Evolutionary conservation across 106 monocot genomes (phyloP).

Genomic region (Posidonia australis): DNA sequence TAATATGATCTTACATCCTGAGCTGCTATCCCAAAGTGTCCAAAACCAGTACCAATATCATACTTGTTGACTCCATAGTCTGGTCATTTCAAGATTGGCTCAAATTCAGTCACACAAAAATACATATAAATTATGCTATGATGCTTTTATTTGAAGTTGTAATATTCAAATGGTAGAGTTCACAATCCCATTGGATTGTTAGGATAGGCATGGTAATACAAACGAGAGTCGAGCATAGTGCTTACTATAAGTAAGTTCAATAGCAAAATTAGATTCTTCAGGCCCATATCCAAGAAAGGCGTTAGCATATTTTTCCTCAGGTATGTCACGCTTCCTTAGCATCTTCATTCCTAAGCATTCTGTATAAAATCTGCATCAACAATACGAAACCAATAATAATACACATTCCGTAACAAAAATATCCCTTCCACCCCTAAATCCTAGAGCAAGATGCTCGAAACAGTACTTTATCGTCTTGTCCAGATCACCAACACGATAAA

Average conservation of each 20-base stretch:
- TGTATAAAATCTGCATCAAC: conserved; percentile 68
- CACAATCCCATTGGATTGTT: no score
- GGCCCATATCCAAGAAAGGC: conserved; percentile 99
- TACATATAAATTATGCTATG: no score
- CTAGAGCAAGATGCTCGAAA: no score
- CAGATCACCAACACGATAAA: conserved; percentile 87
- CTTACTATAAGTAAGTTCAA: conserved; percentile 81
- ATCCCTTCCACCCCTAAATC: no score
- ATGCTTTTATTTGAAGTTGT: no score
- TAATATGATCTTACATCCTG: conserved; percentile 73
- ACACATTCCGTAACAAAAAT: no score
- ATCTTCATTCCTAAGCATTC: conserved; percentile 92
- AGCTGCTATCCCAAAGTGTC: conserved; percentile 90
- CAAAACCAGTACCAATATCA: conserved; percentile 85
- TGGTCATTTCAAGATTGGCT: conserved; percentile 20
- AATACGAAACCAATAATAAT: no score
- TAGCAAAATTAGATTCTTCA: conserved; percentile 84
- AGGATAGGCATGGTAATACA: no score
- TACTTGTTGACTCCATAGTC: conserved; percentile 90
- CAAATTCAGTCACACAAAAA: no score
- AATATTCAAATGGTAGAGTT: no score
- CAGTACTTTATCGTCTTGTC: conserved; percentile 86
- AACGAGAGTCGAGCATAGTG: no score
- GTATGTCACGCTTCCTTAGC: conserved; percentile 79
- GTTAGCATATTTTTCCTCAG: conserved; percentile 91